Evolutionary conservation across 2,329 filamentous ascomycete species (phyloP), one percentile per base, ranked within the genome.

Genomic region (Thelonectria rubi): DNA sequence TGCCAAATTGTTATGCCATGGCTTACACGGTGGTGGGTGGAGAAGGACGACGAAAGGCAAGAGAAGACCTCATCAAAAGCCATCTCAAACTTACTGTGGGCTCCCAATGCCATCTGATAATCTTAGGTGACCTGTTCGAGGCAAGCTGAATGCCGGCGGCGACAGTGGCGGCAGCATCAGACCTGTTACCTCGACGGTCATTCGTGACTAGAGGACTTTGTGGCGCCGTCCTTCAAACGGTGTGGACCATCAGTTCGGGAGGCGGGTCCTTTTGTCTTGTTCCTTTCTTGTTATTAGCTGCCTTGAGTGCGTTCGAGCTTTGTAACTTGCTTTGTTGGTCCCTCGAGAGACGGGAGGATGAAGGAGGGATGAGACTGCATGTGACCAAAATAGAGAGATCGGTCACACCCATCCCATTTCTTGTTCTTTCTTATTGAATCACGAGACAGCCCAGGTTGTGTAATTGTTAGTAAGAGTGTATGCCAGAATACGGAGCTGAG

Each of bases 101-200:
- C 48, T 67, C 47, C 56, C 61, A 3, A 59, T 67, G 40, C 56
- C 65, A 62, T 63, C 58, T 67, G 66, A 66, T 67, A 69, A 74
- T 74, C 66, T 63, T 69, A 67, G 63, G 65, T 58, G 67, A 42
- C 58, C 69, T 64, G 66, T 58, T 62, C 62, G 64, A 70, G 61
- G 69, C 68, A 63, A 59, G 65, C 64, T 66, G 46, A 64, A 58
- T 26, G 56, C 49, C 58, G 65, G 66, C 72, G 69, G 56, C 59
- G 66, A 61, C 63, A 47, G 61, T 57, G 40, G 40, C 40, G 32
- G 52, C 37, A 58, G 56, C 55, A 69, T 52, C 58, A 75, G 75
- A 77, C 75, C 67, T 77, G 74, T 77, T 74, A 76, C 71, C 75
- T 77, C 69, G 65, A 43, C 61, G 62, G 62, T 65, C 20, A 43